Evolutionary conservation across 768 basidiomycete species (phyloP).

Genomic region (Kwoniella pini): DNA sequence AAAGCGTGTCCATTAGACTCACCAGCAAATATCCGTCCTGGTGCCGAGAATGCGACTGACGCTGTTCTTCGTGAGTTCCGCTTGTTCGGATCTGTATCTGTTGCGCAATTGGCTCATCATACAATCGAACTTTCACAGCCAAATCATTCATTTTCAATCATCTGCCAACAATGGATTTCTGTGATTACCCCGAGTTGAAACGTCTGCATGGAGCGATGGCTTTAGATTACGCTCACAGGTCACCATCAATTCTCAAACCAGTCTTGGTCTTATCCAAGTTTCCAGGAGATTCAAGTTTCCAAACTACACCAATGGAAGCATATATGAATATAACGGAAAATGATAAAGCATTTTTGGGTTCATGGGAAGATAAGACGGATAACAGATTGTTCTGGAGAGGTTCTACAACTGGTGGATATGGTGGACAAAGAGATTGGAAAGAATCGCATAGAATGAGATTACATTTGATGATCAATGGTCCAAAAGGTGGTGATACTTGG

Average conservation of each 20-base stretch:
- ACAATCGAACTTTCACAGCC: constrained; percentile 25
- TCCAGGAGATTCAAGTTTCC: constrained; percentile 47
- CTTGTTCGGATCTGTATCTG: too few relatives aligned
- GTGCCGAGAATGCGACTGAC: constrained; percentile 46
- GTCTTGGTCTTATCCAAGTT: constrained; percentile 53
- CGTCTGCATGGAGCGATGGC: constrained; percentile 52
- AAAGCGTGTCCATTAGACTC: constrained; percentile 50
- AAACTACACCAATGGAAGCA: constrained; percentile 49
- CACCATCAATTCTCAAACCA: constrained; percentile 49
- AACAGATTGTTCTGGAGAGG: constrained; percentile 57
- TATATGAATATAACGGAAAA: constrained; percentile 46
- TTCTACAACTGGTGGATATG: constrained; percentile 56
- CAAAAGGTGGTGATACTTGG: constrained; percentile 51
- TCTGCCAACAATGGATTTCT: constrained; percentile 51
- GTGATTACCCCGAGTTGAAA: constrained; percentile 51
- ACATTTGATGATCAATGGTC: constrained; percentile 55
- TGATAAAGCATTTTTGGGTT: constrained; percentile 29
- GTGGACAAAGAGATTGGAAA: constrained; percentile 55
- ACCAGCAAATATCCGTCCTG: constrained; percentile 46
- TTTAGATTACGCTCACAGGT: constrained; percentile 49
- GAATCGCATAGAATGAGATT: constrained; percentile 55
- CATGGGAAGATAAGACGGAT: constrained; percentile 57
- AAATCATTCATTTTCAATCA: constrained; percentile 53
- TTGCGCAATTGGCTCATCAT: too few relatives aligned
- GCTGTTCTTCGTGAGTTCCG: constrained; percentile 33